Evolutionary conservation across 805 yeast genomes (phyloP).

Genomic region (Maudiozyma barnettii): DNA sequence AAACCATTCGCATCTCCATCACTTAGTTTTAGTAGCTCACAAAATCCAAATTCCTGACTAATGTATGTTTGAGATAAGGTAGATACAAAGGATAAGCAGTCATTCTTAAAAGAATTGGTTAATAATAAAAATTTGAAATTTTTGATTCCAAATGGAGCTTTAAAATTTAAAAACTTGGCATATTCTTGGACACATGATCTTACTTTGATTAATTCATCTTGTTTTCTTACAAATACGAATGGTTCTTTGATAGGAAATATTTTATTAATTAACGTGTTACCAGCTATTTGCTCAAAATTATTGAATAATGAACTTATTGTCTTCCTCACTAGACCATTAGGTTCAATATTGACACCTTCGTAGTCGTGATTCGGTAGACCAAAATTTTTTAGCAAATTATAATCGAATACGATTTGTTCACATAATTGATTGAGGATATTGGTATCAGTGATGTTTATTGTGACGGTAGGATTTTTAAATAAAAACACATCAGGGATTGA

Average conservation of each 20-base stretch:
- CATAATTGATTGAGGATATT: slow-evolving; percentile 21
- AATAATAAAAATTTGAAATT: slow-evolving; percentile 45
- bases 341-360: slow-evolving; percentile 12
- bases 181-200: slow-evolving; percentile 39
- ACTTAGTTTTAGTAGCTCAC: slow-evolving; percentile 25
- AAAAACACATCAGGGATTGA: slow-evolving; percentile 50
- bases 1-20: slow-evolving; percentile 23
- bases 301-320: slow-evolving; percentile 17
- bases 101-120: slow-evolving; percentile 22
- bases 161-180: slow-evolving; percentile 53
- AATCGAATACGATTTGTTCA: slow-evolving; percentile 26
- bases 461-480: slow-evolving; percentile 15
- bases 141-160: slow-evolving; percentile 43
- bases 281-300: slow-evolving; percentile 18
- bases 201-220: slow-evolving; percentile 32
- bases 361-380: slow-evolving; percentile 49
- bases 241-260: slow-evolving; percentile 21
- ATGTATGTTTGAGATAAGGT: slow-evolving; percentile 26
- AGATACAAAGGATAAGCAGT: slow-evolving; percentile 24
- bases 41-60: slow-evolving; percentile 28
- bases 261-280: slow-evolving; percentile 20
- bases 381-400: slow-evolving; percentile 41
- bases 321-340: slow-evolving; percentile 15
- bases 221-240: slow-evolving; percentile 23
- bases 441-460: slow-evolving; percentile 9